Base-by-base conservation (phyloP, 305 asterid species). In the Salvia sclarea region DNA sequence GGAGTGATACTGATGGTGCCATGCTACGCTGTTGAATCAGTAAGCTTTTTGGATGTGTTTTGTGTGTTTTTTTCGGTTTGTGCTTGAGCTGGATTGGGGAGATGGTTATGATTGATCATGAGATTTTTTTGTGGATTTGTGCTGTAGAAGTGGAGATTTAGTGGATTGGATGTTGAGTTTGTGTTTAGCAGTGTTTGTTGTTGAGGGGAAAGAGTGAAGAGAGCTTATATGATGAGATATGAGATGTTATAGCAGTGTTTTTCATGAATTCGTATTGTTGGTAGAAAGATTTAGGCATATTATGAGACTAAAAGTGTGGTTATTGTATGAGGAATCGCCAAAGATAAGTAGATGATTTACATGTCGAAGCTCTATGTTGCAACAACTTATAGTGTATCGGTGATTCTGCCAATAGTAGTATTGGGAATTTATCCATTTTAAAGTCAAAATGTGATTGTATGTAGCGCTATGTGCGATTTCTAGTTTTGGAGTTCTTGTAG, bases 1-100 rank as follows among this genome's bases (percentile, higher is more conserved):
- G 97, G 99, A 41, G 96, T 94, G 66, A 72, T 91, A 70, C 73
- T 94, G 84, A 94, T 94, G 98, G 99, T 94, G 10, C 99, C 99
- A 13, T 88, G 89, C 75, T 94, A 91, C 78, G 87, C 90, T 59
- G 85, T 91, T 79, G 99, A 94, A 86, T 94, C 99, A 5, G 99
- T 94, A 64, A 82, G 95, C 69, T 58, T 38, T 38, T 38, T 16
- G 20, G 2, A 16, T 37, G 12, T 38, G 22, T 17, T 58, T 41
- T 17, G 8, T 18, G 8, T 33, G 2, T 7, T 3, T 8, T n/a
- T 3, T 48, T 49, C 48, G 1, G 8, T 64, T 2, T 35, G 49
- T 47, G n/a, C n/a, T 44, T 65, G 21, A 63, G 59, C 72, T 71
- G 49, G 70, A 38, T 31, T 62, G 69, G n/a, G 14, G 6, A 11